A percentile compares a stretch with the other conserved stretches of the same genome.
Conservation (phyloP, 2,329 filamentous ascomycete species). For the Samsoniella hepiali region DNA sequence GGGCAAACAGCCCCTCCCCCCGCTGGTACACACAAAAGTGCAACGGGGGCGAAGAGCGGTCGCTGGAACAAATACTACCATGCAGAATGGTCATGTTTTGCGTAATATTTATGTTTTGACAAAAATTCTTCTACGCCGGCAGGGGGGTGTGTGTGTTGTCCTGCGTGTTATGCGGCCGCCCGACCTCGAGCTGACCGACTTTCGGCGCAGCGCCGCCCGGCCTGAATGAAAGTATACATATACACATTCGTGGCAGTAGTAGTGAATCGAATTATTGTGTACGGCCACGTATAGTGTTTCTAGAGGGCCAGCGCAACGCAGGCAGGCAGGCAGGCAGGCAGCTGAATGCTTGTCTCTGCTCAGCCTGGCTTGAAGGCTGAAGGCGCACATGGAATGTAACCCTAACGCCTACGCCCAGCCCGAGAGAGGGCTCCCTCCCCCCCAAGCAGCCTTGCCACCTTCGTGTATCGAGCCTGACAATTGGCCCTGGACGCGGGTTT, state of each 20-base stretch:
- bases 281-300: neutral
- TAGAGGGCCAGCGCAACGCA: neutral
- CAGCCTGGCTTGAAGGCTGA: constrained; percentile 12
- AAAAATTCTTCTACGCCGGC: neutral
- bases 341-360: constrained; percentile 15
- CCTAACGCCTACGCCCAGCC: neutral
- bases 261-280: neutral
- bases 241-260: neutral
- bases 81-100: neutral
- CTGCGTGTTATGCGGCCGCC: neutral
- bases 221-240: neutral
- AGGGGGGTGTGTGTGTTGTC: neutral
- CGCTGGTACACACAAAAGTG: constrained; percentile 4
- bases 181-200: neutral
- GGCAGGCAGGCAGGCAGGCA: neutral
- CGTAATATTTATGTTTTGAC: neutral
- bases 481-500: neutral
- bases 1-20: neutral
- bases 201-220: neutral
- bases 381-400: constrained; percentile 4
- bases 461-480: neutral
- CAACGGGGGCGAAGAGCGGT: neutral
- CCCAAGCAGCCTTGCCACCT: neutral
- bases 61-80: neutral
- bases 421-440: neutral